Conservation (phyloP, 768 basidiomycete genomes). For the Cubamyces sp. region DNA sequence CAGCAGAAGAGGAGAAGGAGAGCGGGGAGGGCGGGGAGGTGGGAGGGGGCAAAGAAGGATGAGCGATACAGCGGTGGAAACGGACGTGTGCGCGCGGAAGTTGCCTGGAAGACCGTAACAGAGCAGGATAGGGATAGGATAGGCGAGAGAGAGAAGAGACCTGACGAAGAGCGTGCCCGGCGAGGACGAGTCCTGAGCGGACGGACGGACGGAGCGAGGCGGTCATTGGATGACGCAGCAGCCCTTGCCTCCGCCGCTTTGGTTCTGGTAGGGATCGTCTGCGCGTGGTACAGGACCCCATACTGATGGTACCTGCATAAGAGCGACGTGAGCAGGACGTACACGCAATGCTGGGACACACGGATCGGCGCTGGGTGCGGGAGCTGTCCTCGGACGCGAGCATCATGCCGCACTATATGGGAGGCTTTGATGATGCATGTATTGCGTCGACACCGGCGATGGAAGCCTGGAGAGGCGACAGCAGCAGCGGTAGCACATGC, state of each 20-base stretch:
- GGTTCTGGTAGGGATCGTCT: slow-evolving; percentile 93
- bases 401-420: no score
- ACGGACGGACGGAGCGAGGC: slow-evolving; percentile 10
- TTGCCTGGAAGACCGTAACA: slow-evolving; percentile 10
- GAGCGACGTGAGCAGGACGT: slow-evolving; percentile 11
- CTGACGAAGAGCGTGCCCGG: slow-evolving; percentile 2
- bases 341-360: not conserved
- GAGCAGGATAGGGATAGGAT: slow-evolving; percentile 11
- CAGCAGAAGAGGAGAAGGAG: not conserved
- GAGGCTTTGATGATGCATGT: no score
- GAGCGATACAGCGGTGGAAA: slow-evolving; percentile 15
- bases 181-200: not conserved
- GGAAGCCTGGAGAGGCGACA: no score
- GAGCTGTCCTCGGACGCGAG: slow-evolving; percentile 12
- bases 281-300: slow-evolving; percentile 91
- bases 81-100: slow-evolving; percentile 8
- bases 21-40: slow-evolving; percentile 8
- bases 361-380: not conserved
- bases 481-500: not conserved
- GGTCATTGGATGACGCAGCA: slow-evolving; percentile 38
- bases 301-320: slow-evolving; percentile 79
- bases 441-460: no score
- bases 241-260: slow-evolving; percentile 39
- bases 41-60: not conserved
- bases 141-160: not conserved